Evolutionary conservation across 2,329 filamentous ascomycete genomes (phyloP).

Genomic region (Colletotrichum shisoi): DNA sequence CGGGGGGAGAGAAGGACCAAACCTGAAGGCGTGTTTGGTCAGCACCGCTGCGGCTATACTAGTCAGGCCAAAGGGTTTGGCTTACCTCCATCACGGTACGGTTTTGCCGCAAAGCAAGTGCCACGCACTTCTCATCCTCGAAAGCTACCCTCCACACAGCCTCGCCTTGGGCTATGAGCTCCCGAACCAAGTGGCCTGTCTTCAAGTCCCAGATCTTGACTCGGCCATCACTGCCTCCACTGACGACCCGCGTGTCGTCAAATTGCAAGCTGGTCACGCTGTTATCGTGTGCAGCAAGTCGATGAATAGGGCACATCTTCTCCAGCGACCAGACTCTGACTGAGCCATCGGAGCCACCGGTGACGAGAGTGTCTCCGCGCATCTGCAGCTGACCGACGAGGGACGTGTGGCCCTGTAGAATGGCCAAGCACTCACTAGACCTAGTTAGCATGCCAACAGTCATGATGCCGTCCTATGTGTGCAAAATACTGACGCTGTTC

Average conservation of each 20-base stretch:
- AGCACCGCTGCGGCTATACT: slow-evolving; percentile 40
- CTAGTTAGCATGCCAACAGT: slow-evolving; percentile 46
- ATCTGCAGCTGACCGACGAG: slow-evolving; percentile 96
- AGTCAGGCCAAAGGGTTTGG: slow-evolving; percentile 15
- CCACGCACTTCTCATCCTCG: slow-evolving; percentile 97
- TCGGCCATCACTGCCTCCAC: slow-evolving; percentile 93
- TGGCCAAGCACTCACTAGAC: slow-evolving; percentile 77
- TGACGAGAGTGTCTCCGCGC: slow-evolving; percentile 92
- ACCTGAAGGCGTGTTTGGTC: slow-evolving; percentile 64
- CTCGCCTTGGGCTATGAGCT: slow-evolving; percentile 89
- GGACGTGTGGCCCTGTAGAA: slow-evolving; percentile 95
- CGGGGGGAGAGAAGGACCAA: slow-evolving; percentile 92
- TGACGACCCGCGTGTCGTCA: slow-evolving; percentile 93
- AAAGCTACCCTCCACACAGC: slow-evolving; percentile 98
- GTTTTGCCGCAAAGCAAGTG: slow-evolving; percentile 83
- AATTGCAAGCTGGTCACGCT: slow-evolving; percentile 98
- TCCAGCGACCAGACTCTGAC: slow-evolving; percentile 96
- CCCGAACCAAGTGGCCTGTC: slow-evolving; percentile 86
- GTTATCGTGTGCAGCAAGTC: slow-evolving; percentile 95
- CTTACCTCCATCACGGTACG: slow-evolving; percentile 97
- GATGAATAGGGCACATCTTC: slow-evolving; percentile 89
- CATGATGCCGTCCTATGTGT: neutral
- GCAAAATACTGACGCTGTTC: slow-evolving; percentile 71
- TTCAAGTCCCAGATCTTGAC: slow-evolving; percentile 99
- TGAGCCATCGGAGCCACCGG: slow-evolving; percentile 93